Evolutionary conservation across 495 filamentous ascomycete genomes (phyloP), one percentile per base, ranked within the genome.

Genomic region (Terfezia boudieri): DNA sequence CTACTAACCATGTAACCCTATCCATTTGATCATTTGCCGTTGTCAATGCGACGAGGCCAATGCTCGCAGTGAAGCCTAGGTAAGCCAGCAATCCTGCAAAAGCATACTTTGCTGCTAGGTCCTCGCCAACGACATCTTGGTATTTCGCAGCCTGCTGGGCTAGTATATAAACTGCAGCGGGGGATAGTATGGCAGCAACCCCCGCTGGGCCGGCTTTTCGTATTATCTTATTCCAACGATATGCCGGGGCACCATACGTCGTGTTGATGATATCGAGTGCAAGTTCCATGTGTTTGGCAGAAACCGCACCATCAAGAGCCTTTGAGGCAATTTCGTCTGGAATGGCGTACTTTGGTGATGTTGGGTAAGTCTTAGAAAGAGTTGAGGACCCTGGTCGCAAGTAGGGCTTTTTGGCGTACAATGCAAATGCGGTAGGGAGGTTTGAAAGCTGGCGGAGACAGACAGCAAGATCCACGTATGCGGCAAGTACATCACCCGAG

Each of bases 21-120:
- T 86, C 80, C 83, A 94, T 92, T 65, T 96, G 87, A 66, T 94
- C 86, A 69, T 94, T 95, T 17, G 77, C 70, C 14, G 88, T 94
- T 36, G 81, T 81, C 23, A 89, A 66, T 12, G 87, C 86, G 12
- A 95, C 74, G n/a, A 86, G 61, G 6, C 89, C 90, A 49, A 94
- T 74, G 1, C 79, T 82, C 2, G 76, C 79, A 8, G 83, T 84
- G 52, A 85, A 81, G 2, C 74, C 78, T 12, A 90, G 71, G 64
- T 95, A 98, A 12, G 84, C 80, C 22, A 90, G 59, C 12, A 83
- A 81, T 9, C 86, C 90, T 4, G 72, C 76, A 60, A 94, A 89
- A 0, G 81, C 79, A 54, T 90, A 76, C n/a, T 74, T 77, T 12
- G 83, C 84, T 14, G 85, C 84, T 41, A 73, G 71, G 23, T 66